Base-by-base conservation (phyloP, 495 filamentous ascomycete genomes). In the Bathelium albidoporum region DNA sequence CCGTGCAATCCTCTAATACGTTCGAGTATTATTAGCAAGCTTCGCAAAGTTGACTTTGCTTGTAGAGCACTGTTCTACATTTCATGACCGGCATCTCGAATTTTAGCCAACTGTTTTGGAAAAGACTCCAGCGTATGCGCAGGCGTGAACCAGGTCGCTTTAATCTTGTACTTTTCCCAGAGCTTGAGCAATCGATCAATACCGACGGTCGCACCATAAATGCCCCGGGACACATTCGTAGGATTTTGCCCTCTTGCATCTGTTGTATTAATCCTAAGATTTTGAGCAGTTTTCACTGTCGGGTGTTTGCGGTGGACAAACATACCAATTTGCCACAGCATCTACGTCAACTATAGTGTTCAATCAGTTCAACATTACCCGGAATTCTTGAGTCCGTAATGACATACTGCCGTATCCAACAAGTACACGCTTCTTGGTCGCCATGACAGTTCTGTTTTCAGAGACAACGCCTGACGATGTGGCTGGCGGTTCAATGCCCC, bases 281-380 rank as follows among this genome's bases (percentile, higher is more conserved):
- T 1, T 39, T 59, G 43, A 22, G 9, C 12, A 2, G 9, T 24
- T 5, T 26, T 55, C 49, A 28, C 22, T 9, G 1, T 11, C 0
- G 5, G 2, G 68, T n/a, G 69, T 20, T 68, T 70, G 36, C 73
- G 70, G 24, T 9, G 2, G 7, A 29, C 5, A 29, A 28, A 4
- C 20, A 29, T 55, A 55, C 79, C 79, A 80, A 36, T 77, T 77
- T 43, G 75, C 73, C 22, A 79, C 77, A 29, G 78, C 77, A 65
- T 81, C 78, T 22, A 80, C 74, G 61, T 81, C 77, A 59, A 80
- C 73, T 66, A 53, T 79, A 79, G 12, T 82, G 65, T 14, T 76
- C 71, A 14, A 83, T 70, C 28, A 64, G 83, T 78, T 41, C 71
- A 78, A 44, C 73, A 75, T 28, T 68, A 66, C 29, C 68, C 12